Evolutionary conservation across 2,329 filamentous ascomycete species (phyloP).

Genomic region (Arachnomyces sp.): DNA sequence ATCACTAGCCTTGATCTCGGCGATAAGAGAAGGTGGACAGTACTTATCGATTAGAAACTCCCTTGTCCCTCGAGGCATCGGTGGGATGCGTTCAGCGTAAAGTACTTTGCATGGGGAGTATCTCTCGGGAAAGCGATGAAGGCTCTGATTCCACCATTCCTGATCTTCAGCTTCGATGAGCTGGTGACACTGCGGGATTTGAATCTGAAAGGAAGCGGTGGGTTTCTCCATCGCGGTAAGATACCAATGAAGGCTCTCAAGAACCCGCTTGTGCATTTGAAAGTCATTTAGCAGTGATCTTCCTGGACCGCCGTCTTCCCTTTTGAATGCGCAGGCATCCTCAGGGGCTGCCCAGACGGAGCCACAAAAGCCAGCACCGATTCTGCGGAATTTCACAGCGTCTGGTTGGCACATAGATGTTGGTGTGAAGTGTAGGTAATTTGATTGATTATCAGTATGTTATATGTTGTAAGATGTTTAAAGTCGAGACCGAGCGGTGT

Average conservation of each 20-base stretch:
- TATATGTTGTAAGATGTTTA: no score
- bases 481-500: no score
- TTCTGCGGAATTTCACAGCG: constrained; percentile 18
- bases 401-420: no score
- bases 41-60: constrained; percentile 25
- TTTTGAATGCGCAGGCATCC: constrained; percentile 21
- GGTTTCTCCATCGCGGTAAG: no score
- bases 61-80: constrained; percentile 20
- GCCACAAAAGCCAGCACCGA: constrained; percentile 26
- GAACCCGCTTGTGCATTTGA: constrained; percentile 21
- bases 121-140: constrained; percentile 19
- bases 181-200: constrained; percentile 18
- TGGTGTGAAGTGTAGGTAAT: no score
- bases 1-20: constrained; percentile 21
- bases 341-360: constrained; percentile 23
- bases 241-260: constrained; percentile 11
- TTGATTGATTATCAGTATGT: no score
- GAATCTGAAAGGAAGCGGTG: constrained; percentile 7
- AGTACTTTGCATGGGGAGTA: constrained; percentile 29
- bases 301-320: constrained; percentile 25
- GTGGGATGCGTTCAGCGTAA: constrained; percentile 27
- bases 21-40: constrained; percentile 20
- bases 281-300: constrained; percentile 25
- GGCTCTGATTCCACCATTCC: constrained; percentile 22
- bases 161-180: constrained; percentile 17